Evolutionary conservation across 805 yeast genomes (phyloP).

Genomic region (Brettanomyces nanus): DNA sequence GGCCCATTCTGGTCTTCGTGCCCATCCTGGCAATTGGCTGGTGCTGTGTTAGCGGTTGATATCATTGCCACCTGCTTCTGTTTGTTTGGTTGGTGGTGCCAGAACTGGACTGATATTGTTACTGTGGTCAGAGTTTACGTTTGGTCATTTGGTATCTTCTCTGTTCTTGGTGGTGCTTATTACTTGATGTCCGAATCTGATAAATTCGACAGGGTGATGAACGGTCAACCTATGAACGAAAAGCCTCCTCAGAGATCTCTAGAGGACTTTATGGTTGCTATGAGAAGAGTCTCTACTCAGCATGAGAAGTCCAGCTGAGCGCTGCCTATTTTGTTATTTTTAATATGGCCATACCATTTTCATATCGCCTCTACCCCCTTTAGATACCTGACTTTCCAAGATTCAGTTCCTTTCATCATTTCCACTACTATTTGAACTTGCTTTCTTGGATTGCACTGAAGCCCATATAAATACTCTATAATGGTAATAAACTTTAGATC

Average conservation of each 20-base stretch:
- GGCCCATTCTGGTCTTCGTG: slow-evolving; percentile 95
- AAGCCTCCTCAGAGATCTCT: slow-evolving; percentile 52
- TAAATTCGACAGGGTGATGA: slow-evolving; percentile 68
- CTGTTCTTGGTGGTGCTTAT: slow-evolving; percentile 89
- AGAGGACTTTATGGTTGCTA: slow-evolving; percentile 75
- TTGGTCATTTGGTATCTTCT: slow-evolving; percentile 91
- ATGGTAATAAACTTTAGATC: too few relatives aligned
- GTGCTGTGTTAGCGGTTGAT: slow-evolving; percentile 84
- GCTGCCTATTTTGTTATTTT: too few relatives aligned
- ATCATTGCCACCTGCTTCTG: slow-evolving; percentile 82
- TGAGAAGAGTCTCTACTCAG: slow-evolving; percentile 84
- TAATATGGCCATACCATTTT: too few relatives aligned
- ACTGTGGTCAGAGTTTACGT: slow-evolving; percentile 87
- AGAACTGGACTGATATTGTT: slow-evolving; percentile 89
- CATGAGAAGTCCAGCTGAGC: slow-evolving; percentile 56
- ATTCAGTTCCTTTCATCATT: too few relatives aligned
- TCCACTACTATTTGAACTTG: too few relatives aligned
- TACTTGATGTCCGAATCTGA: slow-evolving; percentile 75
- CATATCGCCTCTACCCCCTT: too few relatives aligned
- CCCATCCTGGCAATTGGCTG: slow-evolving; percentile 91
- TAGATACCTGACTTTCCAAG: too few relatives aligned
- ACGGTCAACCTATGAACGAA: slow-evolving; percentile 57
- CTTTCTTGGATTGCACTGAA: too few relatives aligned
- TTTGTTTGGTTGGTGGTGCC: slow-evolving; percentile 93
- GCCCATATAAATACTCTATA: too few relatives aligned